These are phyloP conservation scores for Oxytropis ochrocephala DNA, from an alignment of 306 rosid species.

Conservation along the genomic window DNA sequence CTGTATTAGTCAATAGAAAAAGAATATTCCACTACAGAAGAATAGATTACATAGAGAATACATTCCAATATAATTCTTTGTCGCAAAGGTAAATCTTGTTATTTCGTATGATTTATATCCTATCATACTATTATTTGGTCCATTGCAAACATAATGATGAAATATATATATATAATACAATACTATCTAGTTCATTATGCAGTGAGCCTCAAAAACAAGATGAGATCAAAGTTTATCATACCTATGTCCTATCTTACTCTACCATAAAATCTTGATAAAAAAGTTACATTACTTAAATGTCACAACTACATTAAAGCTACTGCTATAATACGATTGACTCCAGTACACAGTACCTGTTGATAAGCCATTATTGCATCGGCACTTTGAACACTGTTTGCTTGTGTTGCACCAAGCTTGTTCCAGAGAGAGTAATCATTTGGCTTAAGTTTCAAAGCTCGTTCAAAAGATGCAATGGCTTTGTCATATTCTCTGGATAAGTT, in stretches of 20 bases:
- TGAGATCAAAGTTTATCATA: too few relatives aligned
- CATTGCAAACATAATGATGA: too few relatives aligned
- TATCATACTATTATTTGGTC: too few relatives aligned
- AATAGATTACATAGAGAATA: neutral
- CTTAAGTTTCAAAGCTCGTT: conserved; percentile 80
- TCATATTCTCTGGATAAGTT: conserved; percentile 91
- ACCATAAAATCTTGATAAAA: neutral
- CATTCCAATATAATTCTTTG: neutral
- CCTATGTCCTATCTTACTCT: too few relatives aligned
- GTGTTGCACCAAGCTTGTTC: conserved; percentile 99
- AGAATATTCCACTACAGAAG: neutral
- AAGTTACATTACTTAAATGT: neutral
- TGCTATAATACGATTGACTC: conserved; percentile 10
- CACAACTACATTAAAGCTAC: neutral
- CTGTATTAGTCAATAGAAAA: conserved; percentile 2
- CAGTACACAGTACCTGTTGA: conserved; percentile 61
- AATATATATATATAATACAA: too few relatives aligned
- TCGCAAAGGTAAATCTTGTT: too few relatives aligned
- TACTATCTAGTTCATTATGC: too few relatives aligned
- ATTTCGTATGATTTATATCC: too few relatives aligned
- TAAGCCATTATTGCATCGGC: conserved; percentile 97
- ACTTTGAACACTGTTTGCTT: conserved; percentile 97
- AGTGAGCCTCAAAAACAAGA: too few relatives aligned
- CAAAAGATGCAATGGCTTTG: conserved; percentile 79
- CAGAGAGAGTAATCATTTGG: conserved; percentile 96